Conservation (phyloP, 345 rosid genomes). For the Syzygium oleosum region DNA sequence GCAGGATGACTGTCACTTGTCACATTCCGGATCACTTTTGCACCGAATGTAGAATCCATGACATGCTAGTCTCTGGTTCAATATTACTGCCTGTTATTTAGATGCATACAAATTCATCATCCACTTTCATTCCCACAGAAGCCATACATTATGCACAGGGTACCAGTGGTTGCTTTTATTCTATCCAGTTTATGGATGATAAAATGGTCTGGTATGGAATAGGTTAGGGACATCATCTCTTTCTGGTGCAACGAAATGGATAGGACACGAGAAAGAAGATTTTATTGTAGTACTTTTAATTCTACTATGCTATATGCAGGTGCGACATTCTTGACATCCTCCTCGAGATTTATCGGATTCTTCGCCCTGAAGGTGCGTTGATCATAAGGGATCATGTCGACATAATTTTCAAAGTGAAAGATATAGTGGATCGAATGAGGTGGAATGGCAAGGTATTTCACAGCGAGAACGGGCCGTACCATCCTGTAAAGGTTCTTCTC, state of each 20-base stretch:
- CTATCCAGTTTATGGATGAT: not conserved
- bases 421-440: slow-evolving; percentile 28
- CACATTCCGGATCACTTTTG: not conserved
- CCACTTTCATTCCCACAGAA: not conserved
- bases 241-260: not conserved
- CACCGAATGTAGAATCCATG: not conserved
- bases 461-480: slow-evolving; percentile 30
- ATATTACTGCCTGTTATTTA: not conserved
- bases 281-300: not conserved
- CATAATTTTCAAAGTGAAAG: slow-evolving; percentile 32
- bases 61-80: not conserved
- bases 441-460: slow-evolving; percentile 37
- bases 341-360: slow-evolving; percentile 53
- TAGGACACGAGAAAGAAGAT: not conserved
- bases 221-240: not conserved
- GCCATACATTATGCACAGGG: not conserved
- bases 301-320: slow-evolving; percentile 18
- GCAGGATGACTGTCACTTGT: not conserved
- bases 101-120: not conserved
- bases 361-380: slow-evolving; percentile 48
- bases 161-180: not conserved
- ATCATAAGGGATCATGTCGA: slow-evolving; percentile 50
- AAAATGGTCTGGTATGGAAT: not conserved
- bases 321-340: slow-evolving; percentile 46
- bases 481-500: slow-evolving; percentile 33